Evolutionary conservation across 2,329 filamentous ascomycete species (phyloP).

Genomic region (Ophioceras dolichostomum): DNA sequence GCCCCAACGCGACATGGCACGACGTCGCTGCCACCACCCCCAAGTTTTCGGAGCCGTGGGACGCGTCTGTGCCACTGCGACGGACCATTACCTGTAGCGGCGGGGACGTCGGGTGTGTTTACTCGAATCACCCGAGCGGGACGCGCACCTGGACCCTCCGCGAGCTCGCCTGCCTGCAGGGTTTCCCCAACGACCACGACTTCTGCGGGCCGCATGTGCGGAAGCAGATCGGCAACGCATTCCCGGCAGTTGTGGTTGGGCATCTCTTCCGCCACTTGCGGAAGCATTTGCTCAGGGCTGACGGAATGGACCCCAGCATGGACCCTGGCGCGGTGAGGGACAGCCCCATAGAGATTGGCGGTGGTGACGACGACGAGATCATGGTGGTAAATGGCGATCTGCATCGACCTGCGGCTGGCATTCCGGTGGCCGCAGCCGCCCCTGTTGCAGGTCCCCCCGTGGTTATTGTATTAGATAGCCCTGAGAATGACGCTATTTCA

Average conservation of each 20-base stretch:
- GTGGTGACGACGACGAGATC: neutral
- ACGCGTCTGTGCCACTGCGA: slow-evolving; percentile 23
- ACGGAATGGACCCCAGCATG: slow-evolving; percentile 23
- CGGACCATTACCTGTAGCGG: slow-evolving; percentile 55
- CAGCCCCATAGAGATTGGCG: neutral
- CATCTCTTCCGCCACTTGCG: slow-evolving; percentile 36
- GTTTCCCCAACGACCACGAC: slow-evolving; percentile 49
- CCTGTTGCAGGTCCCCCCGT: no score
- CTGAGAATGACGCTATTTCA: no score
- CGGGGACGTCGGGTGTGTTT: slow-evolving; percentile 44
- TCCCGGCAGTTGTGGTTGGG: slow-evolving; percentile 48
- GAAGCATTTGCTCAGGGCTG: slow-evolving; percentile 29
- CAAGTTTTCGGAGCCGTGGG: slow-evolving; percentile 6
- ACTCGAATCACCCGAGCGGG: slow-evolving; percentile 59
- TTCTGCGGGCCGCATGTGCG: slow-evolving; percentile 39
- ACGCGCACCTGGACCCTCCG: slow-evolving; percentile 49
- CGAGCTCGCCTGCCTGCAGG: slow-evolving; percentile 58
- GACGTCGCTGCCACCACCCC: slow-evolving; percentile 12
- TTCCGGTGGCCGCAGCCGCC: no score
- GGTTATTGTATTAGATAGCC: no score
- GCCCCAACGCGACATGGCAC: slow-evolving; percentile 21
- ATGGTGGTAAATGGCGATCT: neutral
- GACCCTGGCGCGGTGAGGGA: no score
- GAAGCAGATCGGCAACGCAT: slow-evolving; percentile 68
- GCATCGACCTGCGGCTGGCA: no score